Conservation (phyloP, 257 asterid species). For the Rehmannia glutinosa region DNA sequence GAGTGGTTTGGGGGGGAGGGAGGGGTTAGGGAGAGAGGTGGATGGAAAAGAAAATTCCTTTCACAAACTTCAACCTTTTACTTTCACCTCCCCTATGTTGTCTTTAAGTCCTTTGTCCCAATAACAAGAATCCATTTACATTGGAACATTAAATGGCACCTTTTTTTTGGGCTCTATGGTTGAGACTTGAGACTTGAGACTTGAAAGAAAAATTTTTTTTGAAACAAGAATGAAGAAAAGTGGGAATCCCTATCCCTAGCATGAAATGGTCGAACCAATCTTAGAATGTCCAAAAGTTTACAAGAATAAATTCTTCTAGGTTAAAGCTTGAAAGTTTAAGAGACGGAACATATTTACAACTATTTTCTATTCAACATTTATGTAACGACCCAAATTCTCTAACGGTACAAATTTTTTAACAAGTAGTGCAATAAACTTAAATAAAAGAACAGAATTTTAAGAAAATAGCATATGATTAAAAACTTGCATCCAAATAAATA, state of each 20-base stretch:
- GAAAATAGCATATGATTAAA: no score
- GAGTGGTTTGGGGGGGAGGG: no score
- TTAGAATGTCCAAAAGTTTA: conserved; percentile 1
- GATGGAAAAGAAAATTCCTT: conserved; percentile 1
- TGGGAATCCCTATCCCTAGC: conserved; percentile 23
- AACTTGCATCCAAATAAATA: no score
- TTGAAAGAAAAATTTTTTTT: no score
- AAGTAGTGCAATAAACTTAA: no score
- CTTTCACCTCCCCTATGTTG: conserved; percentile 19
- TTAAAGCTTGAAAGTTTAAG: no score
- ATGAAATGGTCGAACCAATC: conserved; percentile 3
- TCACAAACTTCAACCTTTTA: conserved; percentile 23
- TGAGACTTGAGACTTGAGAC: background rate
- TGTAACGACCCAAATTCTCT: no score
- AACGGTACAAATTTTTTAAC: no score
- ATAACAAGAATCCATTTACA: conserved; percentile 24
- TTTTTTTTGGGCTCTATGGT: conserved; percentile 31
- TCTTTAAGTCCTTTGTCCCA: conserved; percentile 22
- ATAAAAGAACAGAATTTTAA: no score
- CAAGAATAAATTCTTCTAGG: conserved; percentile 13
- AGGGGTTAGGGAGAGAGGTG: background rate
- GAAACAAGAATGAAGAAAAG: background rate
- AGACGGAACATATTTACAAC: no score
- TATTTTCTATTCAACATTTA: no score
- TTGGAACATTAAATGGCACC: no score